Evolutionary conservation across 2,329 filamentous ascomycete genomes (phyloP).

Genomic region (Scedosporium apiospermum): DNA sequence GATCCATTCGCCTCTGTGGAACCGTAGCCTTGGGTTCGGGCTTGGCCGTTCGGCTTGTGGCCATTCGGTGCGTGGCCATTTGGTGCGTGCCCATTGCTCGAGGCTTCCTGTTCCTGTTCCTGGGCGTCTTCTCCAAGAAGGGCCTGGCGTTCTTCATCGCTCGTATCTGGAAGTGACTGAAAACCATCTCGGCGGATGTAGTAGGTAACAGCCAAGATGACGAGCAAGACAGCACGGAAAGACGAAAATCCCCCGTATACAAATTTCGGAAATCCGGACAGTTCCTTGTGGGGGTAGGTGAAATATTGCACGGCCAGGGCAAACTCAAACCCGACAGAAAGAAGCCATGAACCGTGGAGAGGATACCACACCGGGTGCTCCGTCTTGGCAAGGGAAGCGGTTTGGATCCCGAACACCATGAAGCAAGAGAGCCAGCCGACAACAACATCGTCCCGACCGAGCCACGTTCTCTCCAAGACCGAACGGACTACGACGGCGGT

Average conservation of each 20-base stretch:
- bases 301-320: conserved; percentile 25
- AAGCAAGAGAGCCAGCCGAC: conserved; percentile 53
- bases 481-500: conserved; percentile 27
- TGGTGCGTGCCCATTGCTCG: neutral
- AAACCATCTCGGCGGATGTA: conserved; percentile 8
- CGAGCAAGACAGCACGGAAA: conserved; percentile 9
- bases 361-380: conserved; percentile 50
- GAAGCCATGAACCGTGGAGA: conserved; percentile 51
- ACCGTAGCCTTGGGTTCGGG: conserved; percentile 25
- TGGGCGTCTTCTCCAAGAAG: conserved; percentile 31
- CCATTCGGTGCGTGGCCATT: neutral
- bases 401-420: conserved; percentile 53
- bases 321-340: conserved; percentile 48
- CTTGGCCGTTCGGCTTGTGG: neutral
- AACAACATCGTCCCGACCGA: conserved; percentile 35
- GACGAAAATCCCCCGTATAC: conserved; percentile 8
- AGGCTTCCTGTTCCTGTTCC: neutral
- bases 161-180: conserved; percentile 1
- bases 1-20: conserved; percentile 29
- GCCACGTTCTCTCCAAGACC: conserved; percentile 25
- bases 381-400: conserved; percentile 42
- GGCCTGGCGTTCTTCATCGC: conserved; percentile 49
- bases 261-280: neutral
- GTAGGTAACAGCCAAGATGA: conserved; percentile 9
- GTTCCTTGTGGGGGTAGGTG: neutral